Percentiles rank a stretch among this genome's conserved stretches.
phyloP scores from a whole-genome alignment of 2,329 filamentous ascomycete genomes.

The Dothiorella sarmentorum region DNA sequence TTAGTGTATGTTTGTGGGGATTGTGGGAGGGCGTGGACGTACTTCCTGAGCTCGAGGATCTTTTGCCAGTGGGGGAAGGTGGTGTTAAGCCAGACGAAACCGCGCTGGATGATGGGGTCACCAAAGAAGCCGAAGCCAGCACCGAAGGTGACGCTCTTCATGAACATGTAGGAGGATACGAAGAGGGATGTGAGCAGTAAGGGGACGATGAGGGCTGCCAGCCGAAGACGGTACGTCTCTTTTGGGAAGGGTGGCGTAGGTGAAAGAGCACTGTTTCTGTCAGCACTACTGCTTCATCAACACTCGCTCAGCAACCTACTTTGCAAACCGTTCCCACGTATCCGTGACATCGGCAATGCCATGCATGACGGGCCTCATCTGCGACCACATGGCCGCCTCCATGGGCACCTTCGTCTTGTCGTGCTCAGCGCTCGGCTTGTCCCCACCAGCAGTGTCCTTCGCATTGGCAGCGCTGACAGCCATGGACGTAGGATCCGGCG shows the following conservation, averaged over 20 bases:
- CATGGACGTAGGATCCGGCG: constrained; percentile 60
- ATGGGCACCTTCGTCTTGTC: constrained; percentile 79
- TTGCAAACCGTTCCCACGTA: constrained; percentile 61
- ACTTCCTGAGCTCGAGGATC: constrained; percentile 67
- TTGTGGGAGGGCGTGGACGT: constrained; percentile 4
- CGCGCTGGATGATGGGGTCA: constrained; percentile 66
- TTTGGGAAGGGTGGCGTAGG: constrained; percentile 48
- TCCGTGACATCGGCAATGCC: constrained; percentile 58
- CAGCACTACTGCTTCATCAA: constrained; percentile 9
- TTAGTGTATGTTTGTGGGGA: constrained; percentile 21
- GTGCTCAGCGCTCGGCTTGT: constrained; percentile 49
- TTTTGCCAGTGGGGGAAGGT: constrained; percentile 71
- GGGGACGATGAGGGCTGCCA: constrained; percentile 46
- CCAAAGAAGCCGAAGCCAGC: constrained; percentile 77
- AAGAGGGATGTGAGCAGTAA: constrained; percentile 43
- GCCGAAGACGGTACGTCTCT: constrained; percentile 42
- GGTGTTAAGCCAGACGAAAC: constrained; percentile 57
- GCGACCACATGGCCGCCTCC: constrained; percentile 71
- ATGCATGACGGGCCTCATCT: constrained; percentile 72
- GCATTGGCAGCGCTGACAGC: constrained; percentile 55
- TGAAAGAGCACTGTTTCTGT: constrained; percentile 38
- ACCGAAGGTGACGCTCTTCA: constrained; percentile 63
- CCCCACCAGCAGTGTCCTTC: constrained; percentile 52
- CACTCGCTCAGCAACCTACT: constrained; percentile 37
- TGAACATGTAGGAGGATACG: constrained; percentile 49